Evolutionary conservation across 495 filamentous ascomycete species (phyloP).

Genomic region (Diplogelasinospora grovesii): DNA sequence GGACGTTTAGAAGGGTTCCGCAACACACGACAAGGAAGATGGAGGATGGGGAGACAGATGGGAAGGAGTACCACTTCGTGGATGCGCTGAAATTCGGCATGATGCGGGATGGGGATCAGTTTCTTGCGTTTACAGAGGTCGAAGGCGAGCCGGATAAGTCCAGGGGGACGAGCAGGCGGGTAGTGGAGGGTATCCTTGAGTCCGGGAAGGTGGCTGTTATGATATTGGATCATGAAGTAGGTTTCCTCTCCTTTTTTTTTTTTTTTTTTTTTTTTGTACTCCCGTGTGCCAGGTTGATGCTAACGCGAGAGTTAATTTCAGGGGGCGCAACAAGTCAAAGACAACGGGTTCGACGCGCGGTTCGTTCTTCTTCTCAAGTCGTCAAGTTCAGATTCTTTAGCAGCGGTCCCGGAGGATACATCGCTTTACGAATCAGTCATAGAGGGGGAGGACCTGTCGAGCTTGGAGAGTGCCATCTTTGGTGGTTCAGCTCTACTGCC

Average conservation of each 20-base stretch:
- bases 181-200: slow-evolving; percentile 38
- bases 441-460: too few relatives aligned
- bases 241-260: slow-evolving; percentile 2
- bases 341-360: slow-evolving; percentile 59
- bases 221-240: slow-evolving; percentile 51
- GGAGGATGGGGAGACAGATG: slow-evolving; percentile 39
- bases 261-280: background rate
- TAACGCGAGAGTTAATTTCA: slow-evolving; percentile 27
- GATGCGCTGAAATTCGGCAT: slow-evolving; percentile 39
- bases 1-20: slow-evolving; percentile 31
- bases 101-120: slow-evolving; percentile 46
- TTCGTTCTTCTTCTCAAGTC: too few relatives aligned
- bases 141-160: slow-evolving; percentile 34
- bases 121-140: slow-evolving; percentile 41
- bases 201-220: slow-evolving; percentile 44
- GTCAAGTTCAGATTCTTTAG: too few relatives aligned
- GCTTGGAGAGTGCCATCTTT: too few relatives aligned
- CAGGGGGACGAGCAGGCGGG: slow-evolving; percentile 41
- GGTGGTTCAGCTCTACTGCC: too few relatives aligned
- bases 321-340: slow-evolving; percentile 69
- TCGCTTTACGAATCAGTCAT: too few relatives aligned
- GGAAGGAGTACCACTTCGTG: slow-evolving; percentile 42
- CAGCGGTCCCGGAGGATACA: too few relatives aligned
- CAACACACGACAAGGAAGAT: slow-evolving; percentile 38
- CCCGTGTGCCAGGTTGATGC: background rate